Evolutionary conservation across 192 early-diverging fungal species (phyloP).

Genomic region (Martensiomyces pterosporus): DNA sequence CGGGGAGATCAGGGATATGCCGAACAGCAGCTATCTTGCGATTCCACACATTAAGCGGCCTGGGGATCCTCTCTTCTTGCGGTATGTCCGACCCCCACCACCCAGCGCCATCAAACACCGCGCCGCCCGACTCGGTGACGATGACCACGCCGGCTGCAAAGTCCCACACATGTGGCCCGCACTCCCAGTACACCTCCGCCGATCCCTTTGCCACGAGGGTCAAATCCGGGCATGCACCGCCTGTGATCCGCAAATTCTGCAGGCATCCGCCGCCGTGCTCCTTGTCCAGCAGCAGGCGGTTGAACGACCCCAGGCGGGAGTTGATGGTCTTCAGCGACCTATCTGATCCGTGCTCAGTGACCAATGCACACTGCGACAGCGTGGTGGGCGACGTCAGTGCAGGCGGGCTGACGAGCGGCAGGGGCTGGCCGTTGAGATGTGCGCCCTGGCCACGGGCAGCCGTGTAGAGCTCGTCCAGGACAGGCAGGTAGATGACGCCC

Average conservation of each 20-base stretch:
- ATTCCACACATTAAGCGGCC: slow-evolving; percentile 39
- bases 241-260: slow-evolving; percentile 72
- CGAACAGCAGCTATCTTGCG: slow-evolving; percentile 31
- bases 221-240: slow-evolving; percentile 75
- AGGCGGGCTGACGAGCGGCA: slow-evolving; percentile 59
- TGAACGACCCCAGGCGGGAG: slow-evolving; percentile 65
- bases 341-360: slow-evolving; percentile 82
- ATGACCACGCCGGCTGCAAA: slow-evolving; percentile 84
- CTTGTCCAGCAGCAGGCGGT: slow-evolving; percentile 55
- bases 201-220: slow-evolving; percentile 77
- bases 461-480: slow-evolving; percentile 76
- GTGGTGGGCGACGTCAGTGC: slow-evolving; percentile 55
- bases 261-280: slow-evolving; percentile 52
- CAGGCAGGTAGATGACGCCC: slow-evolving; percentile 89
- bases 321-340: slow-evolving; percentile 55
- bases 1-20: slow-evolving; percentile 31
- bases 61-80: slow-evolving; percentile 8
- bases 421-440: slow-evolving; percentile 33
- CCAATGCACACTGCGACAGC: slow-evolving; percentile 67
- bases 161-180: slow-evolving; percentile 77
- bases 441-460: slow-evolving; percentile 32
- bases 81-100: slow-evolving; percentile 29
- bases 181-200: slow-evolving; percentile 89
- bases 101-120: slow-evolving; percentile 61
- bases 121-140: slow-evolving; percentile 79